Conservation (phyloP, 345 rosid genomes). For the Iberis pinnata region DNA sequence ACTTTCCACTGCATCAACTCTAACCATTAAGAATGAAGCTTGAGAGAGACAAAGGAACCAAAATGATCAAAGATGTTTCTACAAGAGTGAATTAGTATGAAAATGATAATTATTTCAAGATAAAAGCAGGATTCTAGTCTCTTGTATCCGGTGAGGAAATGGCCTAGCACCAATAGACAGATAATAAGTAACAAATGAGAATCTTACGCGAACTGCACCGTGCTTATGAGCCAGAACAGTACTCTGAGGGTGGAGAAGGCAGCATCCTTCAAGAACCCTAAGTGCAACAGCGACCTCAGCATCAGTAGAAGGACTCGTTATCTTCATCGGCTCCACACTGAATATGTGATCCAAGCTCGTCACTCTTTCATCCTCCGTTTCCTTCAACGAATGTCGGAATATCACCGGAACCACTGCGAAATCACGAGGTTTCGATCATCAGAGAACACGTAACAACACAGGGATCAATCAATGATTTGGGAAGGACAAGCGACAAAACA, state of each 20-base stretch:
- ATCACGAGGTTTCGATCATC: slow-evolving; percentile 5
- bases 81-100: neutral
- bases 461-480: neutral
- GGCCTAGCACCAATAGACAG: neutral
- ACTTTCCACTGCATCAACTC: neutral
- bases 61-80: neutral
- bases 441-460: slow-evolving; percentile 12
- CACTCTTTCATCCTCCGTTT: slow-evolving; percentile 57
- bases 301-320: slow-evolving; percentile 76
- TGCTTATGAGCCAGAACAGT: slow-evolving; percentile 71
- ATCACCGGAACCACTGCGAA: slow-evolving; percentile 74
- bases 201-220: slow-evolving; percentile 63
- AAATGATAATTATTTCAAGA: neutral
- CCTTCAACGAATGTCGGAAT: slow-evolving; percentile 63
- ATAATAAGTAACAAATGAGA: neutral
- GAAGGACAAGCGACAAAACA: neutral
- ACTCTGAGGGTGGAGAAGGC: slow-evolving; percentile 80
- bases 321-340: slow-evolving; percentile 69
- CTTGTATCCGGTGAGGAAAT: neutral
- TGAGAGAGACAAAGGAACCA: neutral
- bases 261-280: slow-evolving; percentile 89
- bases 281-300: slow-evolving; percentile 81
- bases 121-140: neutral
- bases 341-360: slow-evolving; percentile 73
- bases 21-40: neutral